Base-by-base conservation (phyloP, 2,329 filamentous ascomycete species). In the Blastomyces silverae region DNA sequence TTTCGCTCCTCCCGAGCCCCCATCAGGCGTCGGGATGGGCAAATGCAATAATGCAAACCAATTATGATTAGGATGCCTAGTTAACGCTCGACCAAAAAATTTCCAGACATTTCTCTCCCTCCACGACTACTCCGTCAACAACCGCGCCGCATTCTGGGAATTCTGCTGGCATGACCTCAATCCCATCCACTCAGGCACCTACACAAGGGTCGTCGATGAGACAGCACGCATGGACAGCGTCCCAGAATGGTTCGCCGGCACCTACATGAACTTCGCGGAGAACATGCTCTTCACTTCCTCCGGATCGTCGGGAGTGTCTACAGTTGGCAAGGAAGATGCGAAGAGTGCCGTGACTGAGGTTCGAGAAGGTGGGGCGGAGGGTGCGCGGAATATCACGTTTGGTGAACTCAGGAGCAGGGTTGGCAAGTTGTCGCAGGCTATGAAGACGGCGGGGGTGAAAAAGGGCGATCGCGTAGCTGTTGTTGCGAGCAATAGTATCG, bases 261-360 rank as follows among this genome's bases (percentile, higher is more conserved):
- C 92, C 0, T 77, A 80, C 5, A 75, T 94, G 70, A 95, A 92
- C 71, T 93, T 87, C 73, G 88, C 90, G 5, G 90, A 95, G 77
- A 95, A 94, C 72, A 76, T 91, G 34, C 84, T 96, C 34, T 92
- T 85, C 78, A 83, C 83, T 0, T 78, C 79, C 17, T 56, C 61
- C 6, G 63, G n/a, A 63, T 73, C 74, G 2, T 72, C 76, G 1
- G 71, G 76, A 0, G 73, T 77, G n/a, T 71, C 80, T 8, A 89
- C 79, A 0, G 69, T 73, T 3, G 79, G 85, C 66, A 94, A 94
- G 74, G 89, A 90, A 69, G 89, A 93, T 68, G 75, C 74, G 67
- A 87, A 86, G 70, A 79, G 91, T 48, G 91, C 89, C 2, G 73
- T 90, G 46, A 92, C 88, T 0, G 87, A 91, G 74, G 84, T 83